Conservation (phyloP, 2,329 filamentous ascomycete genomes). For the Penicillium paneum region DNA sequence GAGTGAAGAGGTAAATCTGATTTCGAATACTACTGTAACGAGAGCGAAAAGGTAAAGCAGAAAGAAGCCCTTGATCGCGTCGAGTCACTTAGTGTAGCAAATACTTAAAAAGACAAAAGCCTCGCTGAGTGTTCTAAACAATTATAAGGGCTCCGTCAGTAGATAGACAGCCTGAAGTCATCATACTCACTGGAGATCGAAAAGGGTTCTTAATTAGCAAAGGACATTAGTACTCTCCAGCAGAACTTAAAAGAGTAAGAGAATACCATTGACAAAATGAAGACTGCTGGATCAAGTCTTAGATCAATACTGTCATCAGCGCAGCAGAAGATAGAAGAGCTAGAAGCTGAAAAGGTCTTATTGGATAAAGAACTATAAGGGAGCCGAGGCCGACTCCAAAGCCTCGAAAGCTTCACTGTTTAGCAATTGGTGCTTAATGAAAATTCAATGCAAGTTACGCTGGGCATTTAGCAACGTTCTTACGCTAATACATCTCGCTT, state of each 20-base stretch:
- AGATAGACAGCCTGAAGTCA: not conserved
- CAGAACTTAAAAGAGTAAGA: constrained; percentile 11
- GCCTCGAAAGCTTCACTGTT: constrained; percentile 7
- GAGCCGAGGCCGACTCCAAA: not conserved
- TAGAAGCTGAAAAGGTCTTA: constrained; percentile 4
- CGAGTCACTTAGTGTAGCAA: not conserved
- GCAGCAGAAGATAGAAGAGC: constrained; percentile 9
- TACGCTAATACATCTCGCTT: not conserved
- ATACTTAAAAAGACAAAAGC: not conserved
- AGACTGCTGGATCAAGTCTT: constrained; percentile 9
- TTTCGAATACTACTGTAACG: too few species aligned
- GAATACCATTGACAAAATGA: constrained; percentile 12
- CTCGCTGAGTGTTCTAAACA: not conserved
- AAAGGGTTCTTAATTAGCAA: constrained; percentile 7
- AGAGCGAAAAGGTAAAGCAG: constrained; percentile 1
- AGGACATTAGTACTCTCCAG: constrained; percentile 11
- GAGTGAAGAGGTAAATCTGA: too few species aligned
- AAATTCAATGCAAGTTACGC: constrained; percentile 6
- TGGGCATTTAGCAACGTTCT: not conserved
- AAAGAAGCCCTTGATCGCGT: not conserved
- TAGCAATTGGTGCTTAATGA: constrained; percentile 4
- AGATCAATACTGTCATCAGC: constrained; percentile 4
- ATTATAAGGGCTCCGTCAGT: not conserved
- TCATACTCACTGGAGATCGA: not conserved
- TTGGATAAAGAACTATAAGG: constrained; percentile 6